Conservation (phyloP, 179 eudicot genomes). For the Silene vulgaris region DNA sequence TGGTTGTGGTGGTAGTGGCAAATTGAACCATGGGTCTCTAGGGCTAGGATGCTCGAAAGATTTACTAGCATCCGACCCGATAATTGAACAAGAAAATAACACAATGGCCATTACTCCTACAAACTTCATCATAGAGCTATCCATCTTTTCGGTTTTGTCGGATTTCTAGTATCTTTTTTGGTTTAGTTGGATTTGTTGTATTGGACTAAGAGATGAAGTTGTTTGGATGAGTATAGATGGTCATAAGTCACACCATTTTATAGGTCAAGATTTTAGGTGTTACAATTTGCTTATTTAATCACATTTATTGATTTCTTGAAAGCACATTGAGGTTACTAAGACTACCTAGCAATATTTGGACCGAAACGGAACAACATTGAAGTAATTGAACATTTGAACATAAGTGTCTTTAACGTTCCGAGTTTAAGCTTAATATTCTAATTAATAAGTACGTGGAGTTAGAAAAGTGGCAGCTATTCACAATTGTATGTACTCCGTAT, state of each 20-base stretch:
- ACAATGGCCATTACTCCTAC: background rate
- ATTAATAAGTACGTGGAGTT: too few relatives aligned
- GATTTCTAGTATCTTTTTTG: background rate
- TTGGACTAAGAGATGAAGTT: background rate
- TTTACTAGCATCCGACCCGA: background rate
- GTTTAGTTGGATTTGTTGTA: background rate
- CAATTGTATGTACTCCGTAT: too few relatives aligned
- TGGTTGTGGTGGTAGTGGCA: slow-evolving; percentile 20
- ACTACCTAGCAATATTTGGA: background rate
- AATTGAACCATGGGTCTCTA: slow-evolving; percentile 15
- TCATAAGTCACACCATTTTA: background rate
- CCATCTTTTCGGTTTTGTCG: background rate
- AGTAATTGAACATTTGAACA: too few relatives aligned
- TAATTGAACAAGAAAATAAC: background rate
- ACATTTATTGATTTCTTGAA: background rate
- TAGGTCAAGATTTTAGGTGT: background rate
- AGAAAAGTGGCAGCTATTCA: too few relatives aligned
- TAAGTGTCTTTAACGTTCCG: too few relatives aligned
- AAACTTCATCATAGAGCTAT: too few relatives aligned
- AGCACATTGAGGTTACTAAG: too few relatives aligned
- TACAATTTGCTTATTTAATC: background rate
- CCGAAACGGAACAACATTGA: too few relatives aligned
- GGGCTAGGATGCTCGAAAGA: slow-evolving; percentile 9
- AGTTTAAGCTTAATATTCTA: too few relatives aligned
- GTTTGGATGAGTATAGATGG: background rate